Percentiles rank a stretch among this genome's conserved stretches.
Evolutionary conservation across 192 early-diverging fungal genomes (phyloP).

Genomic region (Physocladia obscura): DNA sequence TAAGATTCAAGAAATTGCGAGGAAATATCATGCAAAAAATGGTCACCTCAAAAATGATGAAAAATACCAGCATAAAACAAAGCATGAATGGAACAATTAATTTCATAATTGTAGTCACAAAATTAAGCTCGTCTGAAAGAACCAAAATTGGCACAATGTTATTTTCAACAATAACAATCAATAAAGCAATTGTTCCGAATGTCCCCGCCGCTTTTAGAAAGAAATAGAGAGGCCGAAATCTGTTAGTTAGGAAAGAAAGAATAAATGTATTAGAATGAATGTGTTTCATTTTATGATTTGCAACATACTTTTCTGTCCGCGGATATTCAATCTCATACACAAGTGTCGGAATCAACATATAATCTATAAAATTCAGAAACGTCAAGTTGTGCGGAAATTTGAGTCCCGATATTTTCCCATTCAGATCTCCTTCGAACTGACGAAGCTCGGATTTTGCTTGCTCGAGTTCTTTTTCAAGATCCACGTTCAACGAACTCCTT

Average conservation of each 20-base stretch:
- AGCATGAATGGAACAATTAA: slow-evolving; percentile 89
- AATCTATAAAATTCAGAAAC: slow-evolving; percentile 81
- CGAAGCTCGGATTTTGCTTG: neutral
- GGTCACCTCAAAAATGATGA: slow-evolving; percentile 84
- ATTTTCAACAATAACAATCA: slow-evolving; percentile 84
- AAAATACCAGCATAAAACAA: slow-evolving; percentile 88
- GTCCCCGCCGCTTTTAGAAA: slow-evolving; percentile 80
- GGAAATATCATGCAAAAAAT: no score
- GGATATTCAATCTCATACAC: slow-evolving; percentile 96
- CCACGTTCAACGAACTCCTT: neutral
- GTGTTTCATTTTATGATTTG: no score
- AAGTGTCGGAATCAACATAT: slow-evolving; percentile 82
- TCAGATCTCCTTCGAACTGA: neutral
- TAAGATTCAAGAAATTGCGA: slow-evolving; percentile 3
- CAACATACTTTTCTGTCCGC: slow-evolving; percentile 69
- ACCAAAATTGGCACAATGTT: slow-evolving; percentile 80
- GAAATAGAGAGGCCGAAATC: slow-evolving; percentile 84
- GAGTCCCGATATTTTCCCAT: neutral
- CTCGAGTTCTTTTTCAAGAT: neutral
- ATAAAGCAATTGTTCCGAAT: slow-evolving; percentile 73
- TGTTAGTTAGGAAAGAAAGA: slow-evolving; percentile 12
- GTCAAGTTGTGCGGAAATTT: slow-evolving; percentile 80
- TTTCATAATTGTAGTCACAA: slow-evolving; percentile 57
- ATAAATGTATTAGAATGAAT: no score
- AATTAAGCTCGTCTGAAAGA: slow-evolving; percentile 51